phyloP scores from a whole-genome alignment of 148 eudicot genomes.

The Dianthus caryophyllus region DNA sequence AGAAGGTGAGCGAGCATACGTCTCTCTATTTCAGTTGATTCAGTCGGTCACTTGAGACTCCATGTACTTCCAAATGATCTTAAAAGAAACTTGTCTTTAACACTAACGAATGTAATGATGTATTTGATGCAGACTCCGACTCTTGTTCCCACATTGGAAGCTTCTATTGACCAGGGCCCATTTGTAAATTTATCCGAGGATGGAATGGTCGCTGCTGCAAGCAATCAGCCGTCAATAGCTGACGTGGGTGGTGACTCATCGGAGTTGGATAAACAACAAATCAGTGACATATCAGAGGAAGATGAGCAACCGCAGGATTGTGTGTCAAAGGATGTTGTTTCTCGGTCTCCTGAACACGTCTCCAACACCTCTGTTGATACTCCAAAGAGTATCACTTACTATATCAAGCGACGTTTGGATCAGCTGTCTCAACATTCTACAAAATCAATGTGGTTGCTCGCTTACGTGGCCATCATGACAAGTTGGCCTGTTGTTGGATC shows the following conservation, averaged over 20 bases:
- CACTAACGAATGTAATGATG: background rate
- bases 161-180: conserved; percentile 65
- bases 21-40: conserved; percentile 6
- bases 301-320: conserved; percentile 25
- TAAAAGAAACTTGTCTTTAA: background rate
- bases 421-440: conserved; percentile 54
- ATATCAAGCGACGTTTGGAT: conserved; percentile 42
- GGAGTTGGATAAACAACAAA: conserved; percentile 27
- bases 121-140: conserved; percentile 17
- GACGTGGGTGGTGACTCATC: conserved; percentile 27
- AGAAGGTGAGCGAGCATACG: conserved; percentile 39
- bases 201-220: conserved; percentile 68
- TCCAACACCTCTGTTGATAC: conserved; percentile 17
- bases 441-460: conserved; percentile 68
- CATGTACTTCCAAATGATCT: background rate
- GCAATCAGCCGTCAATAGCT: conserved; percentile 34
- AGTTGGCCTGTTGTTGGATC: conserved; percentile 64
- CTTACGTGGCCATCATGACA: conserved; percentile 56
- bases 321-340: conserved; percentile 5
- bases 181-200: conserved; percentile 58
- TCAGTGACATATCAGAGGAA: conserved; percentile 21
- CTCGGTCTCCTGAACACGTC: conserved; percentile 25
- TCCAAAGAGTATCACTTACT: conserved; percentile 17
- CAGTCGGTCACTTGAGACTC: background rate
- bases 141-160: conserved; percentile 34